A percentile compares a stretch with the other conserved stretches of the same genome.
Evolutionary conservation across 176 grass and related monocot species (phyloP).

Genomic region (Triticum dicoccoides): DNA sequence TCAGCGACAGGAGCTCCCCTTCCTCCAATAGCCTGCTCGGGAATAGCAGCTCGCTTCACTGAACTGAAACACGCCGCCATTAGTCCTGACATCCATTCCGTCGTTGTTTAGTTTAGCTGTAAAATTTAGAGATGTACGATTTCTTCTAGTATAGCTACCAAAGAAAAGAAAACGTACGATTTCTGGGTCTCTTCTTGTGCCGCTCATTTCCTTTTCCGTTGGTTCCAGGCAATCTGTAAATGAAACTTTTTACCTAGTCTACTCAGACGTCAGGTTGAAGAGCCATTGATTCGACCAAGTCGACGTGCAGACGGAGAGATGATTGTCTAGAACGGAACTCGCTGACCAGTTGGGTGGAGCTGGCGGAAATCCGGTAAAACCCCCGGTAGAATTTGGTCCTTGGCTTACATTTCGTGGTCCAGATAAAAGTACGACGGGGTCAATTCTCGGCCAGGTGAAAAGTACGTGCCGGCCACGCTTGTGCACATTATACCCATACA

Average conservation of each 20-base stretch:
- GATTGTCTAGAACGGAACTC: too few species aligned
- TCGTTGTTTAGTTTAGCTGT: neutral
- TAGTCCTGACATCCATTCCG: neutral
- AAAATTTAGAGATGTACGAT: neutral
- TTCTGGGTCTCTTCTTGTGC: too few species aligned
- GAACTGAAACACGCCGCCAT: neutral
- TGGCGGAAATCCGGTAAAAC: neutral
- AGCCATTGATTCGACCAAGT: too few species aligned
- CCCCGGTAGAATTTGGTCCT: neutral
- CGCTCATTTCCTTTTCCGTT: too few species aligned
- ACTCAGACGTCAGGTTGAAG: too few species aligned
- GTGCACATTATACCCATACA: too few species aligned
- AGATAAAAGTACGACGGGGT: neutral
- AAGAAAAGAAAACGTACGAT: too few species aligned
- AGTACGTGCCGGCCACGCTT: neutral
- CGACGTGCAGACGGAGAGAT: too few species aligned
- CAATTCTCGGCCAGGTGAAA: neutral
- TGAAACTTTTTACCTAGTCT: neutral
- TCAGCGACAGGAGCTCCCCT: conserved; percentile 60
- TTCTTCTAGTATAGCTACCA: too few species aligned
- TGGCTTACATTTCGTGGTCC: neutral
- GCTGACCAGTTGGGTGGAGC: neutral
- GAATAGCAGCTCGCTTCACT: conserved; percentile 36
- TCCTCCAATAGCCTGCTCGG: conserved; percentile 61
- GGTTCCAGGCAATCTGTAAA: too few species aligned